phyloP scores from a whole-genome alignment of 2,329 filamentous ascomycete species.

The Hypoxylon sp. region DNA sequence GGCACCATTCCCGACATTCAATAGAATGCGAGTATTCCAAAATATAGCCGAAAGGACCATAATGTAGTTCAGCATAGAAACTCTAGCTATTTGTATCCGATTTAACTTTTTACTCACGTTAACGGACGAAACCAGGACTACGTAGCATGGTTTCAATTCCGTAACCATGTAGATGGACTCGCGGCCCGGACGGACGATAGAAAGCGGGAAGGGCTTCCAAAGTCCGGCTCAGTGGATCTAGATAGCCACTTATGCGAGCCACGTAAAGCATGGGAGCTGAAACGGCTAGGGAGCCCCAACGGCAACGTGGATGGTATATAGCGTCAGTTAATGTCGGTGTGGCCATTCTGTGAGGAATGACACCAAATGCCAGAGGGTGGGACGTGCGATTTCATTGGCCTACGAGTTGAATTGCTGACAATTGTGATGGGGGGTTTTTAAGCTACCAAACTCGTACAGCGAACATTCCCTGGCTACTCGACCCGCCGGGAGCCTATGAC shows the following conservation, averaged over 20 bases:
- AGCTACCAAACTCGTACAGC: constrained; percentile 29
- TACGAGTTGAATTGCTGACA: constrained; percentile 10
- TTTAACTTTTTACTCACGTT: constrained; percentile 2
- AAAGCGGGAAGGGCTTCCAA: constrained; percentile 26
- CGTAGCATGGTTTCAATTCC: constrained; percentile 10
- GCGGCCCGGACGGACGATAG: constrained; percentile 21
- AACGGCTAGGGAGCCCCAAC: constrained; percentile 35
- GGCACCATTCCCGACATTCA: constrained; percentile 2
- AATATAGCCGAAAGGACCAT: neutral
- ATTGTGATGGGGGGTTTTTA: constrained; percentile 22
- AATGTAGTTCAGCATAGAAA: constrained; percentile 5
- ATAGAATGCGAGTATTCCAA: neutral
- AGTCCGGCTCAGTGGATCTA: constrained; percentile 20
- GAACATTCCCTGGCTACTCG: constrained; percentile 27
- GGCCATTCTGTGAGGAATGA: constrained; percentile 27
- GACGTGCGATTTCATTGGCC: constrained; percentile 24
- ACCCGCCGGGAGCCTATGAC: constrained; percentile 18
- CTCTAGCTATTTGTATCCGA: constrained; percentile 5
- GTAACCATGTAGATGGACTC: constrained; percentile 25
- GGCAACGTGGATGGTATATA: constrained; percentile 35
- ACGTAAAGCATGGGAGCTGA: constrained; percentile 37
- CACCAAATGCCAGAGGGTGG: constrained; percentile 13
- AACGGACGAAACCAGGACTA: neutral
- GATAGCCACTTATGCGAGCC: constrained; percentile 27
- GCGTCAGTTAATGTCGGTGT: constrained; percentile 36